phyloP scores from a whole-genome alignment of 805 yeast species.

The Wickerhamomyces chambardii region DNA sequence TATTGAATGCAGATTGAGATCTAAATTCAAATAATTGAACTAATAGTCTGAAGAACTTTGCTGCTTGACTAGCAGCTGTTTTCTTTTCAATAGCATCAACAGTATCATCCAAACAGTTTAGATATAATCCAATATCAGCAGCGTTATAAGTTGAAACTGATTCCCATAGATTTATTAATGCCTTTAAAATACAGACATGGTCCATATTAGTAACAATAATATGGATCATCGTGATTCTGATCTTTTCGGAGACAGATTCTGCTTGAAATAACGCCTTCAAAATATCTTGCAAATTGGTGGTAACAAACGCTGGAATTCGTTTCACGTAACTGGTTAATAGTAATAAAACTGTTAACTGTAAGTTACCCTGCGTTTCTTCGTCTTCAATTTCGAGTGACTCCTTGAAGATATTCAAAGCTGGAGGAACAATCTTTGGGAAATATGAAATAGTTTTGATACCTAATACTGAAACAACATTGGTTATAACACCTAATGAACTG shows the following conservation, averaged over 20 bases:
- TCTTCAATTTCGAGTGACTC: constrained; percentile 14
- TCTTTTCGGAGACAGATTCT: constrained; percentile 44
- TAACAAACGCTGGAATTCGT: constrained; percentile 79
- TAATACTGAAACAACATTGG: constrained; percentile 57
- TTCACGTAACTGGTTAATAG: constrained; percentile 68
- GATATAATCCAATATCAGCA: constrained; percentile 55
- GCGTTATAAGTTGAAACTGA: constrained; percentile 27
- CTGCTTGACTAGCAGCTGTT: constrained; percentile 62
- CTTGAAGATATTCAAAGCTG: constrained; percentile 54
- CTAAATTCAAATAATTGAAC: constrained; percentile 66
- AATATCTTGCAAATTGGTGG: constrained; percentile 57
- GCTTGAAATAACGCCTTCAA: constrained; percentile 50
- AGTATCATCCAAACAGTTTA: constrained; percentile 56
- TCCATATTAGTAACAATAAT: constrained; percentile 62
- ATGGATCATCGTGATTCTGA: constrained; percentile 55
- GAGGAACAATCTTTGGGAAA: constrained; percentile 79
- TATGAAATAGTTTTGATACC: constrained; percentile 84
- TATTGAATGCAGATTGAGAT: constrained; percentile 47
- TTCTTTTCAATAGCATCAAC: constrained; percentile 67
- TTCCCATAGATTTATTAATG: constrained; percentile 59
- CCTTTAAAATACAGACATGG: constrained; percentile 47
- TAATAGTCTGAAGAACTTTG: constrained; percentile 59
- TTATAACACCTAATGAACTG: constrained; percentile 65
- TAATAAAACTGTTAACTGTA: constrained; percentile 66
- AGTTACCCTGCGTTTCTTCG: constrained; percentile 19